Base-by-base conservation (phyloP, 257 asterid genomes). In the Solanum virginianum region DNA sequence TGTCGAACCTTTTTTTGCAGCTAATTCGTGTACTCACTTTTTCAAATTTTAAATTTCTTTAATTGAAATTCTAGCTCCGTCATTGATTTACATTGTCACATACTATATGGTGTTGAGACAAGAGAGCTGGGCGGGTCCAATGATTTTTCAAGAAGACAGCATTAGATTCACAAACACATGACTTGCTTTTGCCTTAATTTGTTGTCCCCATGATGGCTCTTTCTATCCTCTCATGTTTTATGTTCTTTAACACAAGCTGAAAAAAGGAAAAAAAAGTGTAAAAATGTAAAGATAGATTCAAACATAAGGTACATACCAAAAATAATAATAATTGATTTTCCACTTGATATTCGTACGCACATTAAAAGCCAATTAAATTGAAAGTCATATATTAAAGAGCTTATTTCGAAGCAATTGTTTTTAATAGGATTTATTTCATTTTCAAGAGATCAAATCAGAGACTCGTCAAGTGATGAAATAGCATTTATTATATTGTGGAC, bases 161-260 rank as follows among this genome's bases (percentile, higher is more conserved):
- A 77, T 83, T n/a, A 65, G 86, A 36, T 54, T 54, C 66, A 29
- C 65, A 83, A 69, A 83, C 66, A 68, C 66, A 26, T 65, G 62
- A 66, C 68, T 47, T 65, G 80, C 29, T 83, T 84, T 84, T 32
- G 14, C 62, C n/a, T 69, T 56, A 51, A 57, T n/a, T 54, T 26
- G 5, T 36, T 53, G 82, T 84, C 80, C 57, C 62, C 14, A 39
- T 70, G 16, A 39, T n/a, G 65, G 51, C 51, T 84, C 69, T 24
- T 72, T 74, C n/a, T 74, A 36, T 45, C 43, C 56, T 15, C 43
- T 51, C 39, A 9, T 51, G 45, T 77, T 16, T 13, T 47, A 4
- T 49, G 45, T 49, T 75, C 22, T 47, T 75, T 2, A 22, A 41
- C 26, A 39, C 10, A 41, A 41, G 18, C 55, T 2, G 17, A 10